Evolutionary conservation across 495 filamentous ascomycete genomes (phyloP).

Genomic region (Cetradonia linearis): DNA sequence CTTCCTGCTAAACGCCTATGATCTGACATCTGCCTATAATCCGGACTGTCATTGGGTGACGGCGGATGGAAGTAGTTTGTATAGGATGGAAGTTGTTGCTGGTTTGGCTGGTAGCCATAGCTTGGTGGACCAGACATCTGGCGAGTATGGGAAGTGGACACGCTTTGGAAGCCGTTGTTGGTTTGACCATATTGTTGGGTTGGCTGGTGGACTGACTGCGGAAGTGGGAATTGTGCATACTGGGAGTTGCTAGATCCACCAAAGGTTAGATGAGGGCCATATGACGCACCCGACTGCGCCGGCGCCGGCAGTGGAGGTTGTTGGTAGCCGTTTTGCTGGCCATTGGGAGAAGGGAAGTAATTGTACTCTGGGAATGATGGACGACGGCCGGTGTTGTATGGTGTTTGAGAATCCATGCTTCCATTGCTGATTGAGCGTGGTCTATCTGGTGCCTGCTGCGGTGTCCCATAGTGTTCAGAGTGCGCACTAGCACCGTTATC

Average conservation of each 20-base stretch:
- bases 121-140: slow-evolving; percentile 20
- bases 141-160: slow-evolving; percentile 17
- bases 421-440: slow-evolving; percentile 68
- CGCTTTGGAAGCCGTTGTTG: slow-evolving; percentile 18
- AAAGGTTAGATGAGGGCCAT: slow-evolving; percentile 24
- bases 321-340: slow-evolving; percentile 16
- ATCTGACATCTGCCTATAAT: slow-evolving; percentile 13
- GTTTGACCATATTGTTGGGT: slow-evolving; percentile 18
- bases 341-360: slow-evolving; percentile 1
- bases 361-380: slow-evolving; percentile 22
- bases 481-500: slow-evolving; percentile 45
- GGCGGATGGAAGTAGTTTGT: slow-evolving; percentile 20
- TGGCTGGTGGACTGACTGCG: slow-evolving; percentile 13
- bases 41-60: slow-evolving; percentile 10
- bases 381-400: slow-evolving; percentile 20
- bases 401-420: slow-evolving; percentile 32
- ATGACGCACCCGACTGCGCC: slow-evolving; percentile 18
- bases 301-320: slow-evolving; percentile 17
- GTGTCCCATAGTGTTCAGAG: slow-evolving; percentile 46
- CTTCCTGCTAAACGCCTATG: slow-evolving; percentile 8
- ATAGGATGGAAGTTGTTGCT: slow-evolving; percentile 15
- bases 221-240: slow-evolving; percentile 20
- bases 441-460: slow-evolving; percentile 50
- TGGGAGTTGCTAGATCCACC: slow-evolving; percentile 19
- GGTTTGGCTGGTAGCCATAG: slow-evolving; percentile 20